Base-by-base conservation (phyloP, 2,329 filamentous ascomycete genomes). In the Sporothrix schenckii region DNA sequence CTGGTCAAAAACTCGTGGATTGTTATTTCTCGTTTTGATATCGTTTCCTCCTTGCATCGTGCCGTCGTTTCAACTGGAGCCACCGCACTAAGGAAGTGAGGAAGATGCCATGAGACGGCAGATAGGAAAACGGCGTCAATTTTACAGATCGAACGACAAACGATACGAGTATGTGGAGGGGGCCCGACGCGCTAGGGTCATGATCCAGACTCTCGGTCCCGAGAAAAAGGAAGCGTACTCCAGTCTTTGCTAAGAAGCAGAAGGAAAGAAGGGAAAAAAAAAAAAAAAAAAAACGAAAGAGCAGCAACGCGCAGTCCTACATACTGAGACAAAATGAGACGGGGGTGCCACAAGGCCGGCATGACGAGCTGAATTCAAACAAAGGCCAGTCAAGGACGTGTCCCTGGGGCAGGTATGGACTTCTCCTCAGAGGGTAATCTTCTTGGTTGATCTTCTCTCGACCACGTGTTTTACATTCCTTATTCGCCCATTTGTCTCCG, bases 151-250 rank as follows among this genome's bases (percentile, higher is more conserved):
- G 41, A 44, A 44, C 9, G 14, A 61, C 39, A 39, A 61, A 61
- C 44, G 56, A 61, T 39, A 24, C 21, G 56, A 34, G n/a, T 10
- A 41, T 61, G 39, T 61, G 39, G 34, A 61, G 2, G 11, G 34
- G 34, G 4, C 39, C 34, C 39, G 56, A 44, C 1, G 34, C 56
- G 34, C 34, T 34, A 34, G 34, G 34, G 34, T 7, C 56, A 24
- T 61, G 56, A 44, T 24, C 56, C n/a, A 61, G 21, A 44, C 3
- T 61, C 56, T 61, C 56, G 56, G 56, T 61, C 56, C 56, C 56
- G 56, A 61, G 56, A 61, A 44, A 34, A 39, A 44, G 56, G 24
- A 61, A 39, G 56, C 24, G 39, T 39, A n/a, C 11, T 4, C 34
- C 41, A 60, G 56, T 44, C n/a, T 44, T 34, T 16, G n/a, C 3